phyloP scores from a whole-genome alignment of 1,284 basidiomycete species.

The Ganoderma meredithae region DNA sequence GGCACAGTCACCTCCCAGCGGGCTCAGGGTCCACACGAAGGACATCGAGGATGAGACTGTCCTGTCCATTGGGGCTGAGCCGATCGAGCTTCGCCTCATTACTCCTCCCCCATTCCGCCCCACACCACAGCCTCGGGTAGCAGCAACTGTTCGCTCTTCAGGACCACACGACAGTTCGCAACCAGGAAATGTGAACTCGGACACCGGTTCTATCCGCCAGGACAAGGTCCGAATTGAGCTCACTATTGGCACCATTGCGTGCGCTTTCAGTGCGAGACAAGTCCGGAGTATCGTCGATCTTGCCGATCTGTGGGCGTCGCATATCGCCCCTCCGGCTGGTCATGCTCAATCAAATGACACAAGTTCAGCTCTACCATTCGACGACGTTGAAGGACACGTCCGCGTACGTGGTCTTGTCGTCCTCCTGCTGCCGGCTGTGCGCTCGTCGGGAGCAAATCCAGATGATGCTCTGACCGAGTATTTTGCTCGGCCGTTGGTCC shows the following conservation, averaged over 20 bases:
- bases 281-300: slow-evolving; percentile 55
- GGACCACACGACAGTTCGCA: neutral
- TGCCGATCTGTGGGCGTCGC: slow-evolving; percentile 46
- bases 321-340: slow-evolving; percentile 31
- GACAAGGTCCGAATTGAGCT: slow-evolving; percentile 40
- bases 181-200: neutral
- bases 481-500: slow-evolving; percentile 63
- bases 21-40: slow-evolving; percentile 8
- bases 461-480: slow-evolving; percentile 46
- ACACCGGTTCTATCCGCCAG: slow-evolving; percentile 7
- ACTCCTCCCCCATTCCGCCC: slow-evolving; percentile 46
- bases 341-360: slow-evolving; percentile 8
- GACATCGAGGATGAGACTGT: slow-evolving; percentile 53
- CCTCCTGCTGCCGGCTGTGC: slow-evolving; percentile 50
- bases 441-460: slow-evolving; percentile 18
- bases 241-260: slow-evolving; percentile 57
- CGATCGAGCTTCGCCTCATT: slow-evolving; percentile 61
- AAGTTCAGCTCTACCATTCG: slow-evolving; percentile 36
- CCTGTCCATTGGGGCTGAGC: slow-evolving; percentile 63
- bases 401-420: slow-evolving; percentile 58
- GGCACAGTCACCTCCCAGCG: neutral
- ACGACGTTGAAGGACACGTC: slow-evolving; percentile 46
- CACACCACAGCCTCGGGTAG: slow-evolving; percentile 3
- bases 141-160: neutral
- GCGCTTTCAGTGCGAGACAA: slow-evolving; percentile 60